These are phyloP conservation scores for Paracamarosporium sp. DNA, from an alignment of 2,329 filamentous ascomycete species.

Conservation along the genomic window DNA sequence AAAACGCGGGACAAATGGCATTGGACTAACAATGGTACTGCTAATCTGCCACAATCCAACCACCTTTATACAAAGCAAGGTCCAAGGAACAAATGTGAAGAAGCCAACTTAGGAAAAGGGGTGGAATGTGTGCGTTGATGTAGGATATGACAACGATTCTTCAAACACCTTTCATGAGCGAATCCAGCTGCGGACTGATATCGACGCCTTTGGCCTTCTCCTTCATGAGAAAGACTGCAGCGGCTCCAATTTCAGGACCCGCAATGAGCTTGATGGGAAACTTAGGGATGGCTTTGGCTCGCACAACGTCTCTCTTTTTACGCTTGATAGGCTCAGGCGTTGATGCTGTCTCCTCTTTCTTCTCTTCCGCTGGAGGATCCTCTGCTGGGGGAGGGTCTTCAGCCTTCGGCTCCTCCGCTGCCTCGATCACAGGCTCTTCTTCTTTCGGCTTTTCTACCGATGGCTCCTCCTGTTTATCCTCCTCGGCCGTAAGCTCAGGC, in stretches of 20 bases:
- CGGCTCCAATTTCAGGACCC: constrained; percentile 18
- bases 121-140: background rate
- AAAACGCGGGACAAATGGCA: background rate
- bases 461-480: background rate
- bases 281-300: constrained; percentile 18
- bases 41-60: background rate
- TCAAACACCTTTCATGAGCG: constrained; percentile 10
- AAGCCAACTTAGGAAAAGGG: background rate
- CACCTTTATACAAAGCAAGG: background rate
- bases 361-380: background rate
- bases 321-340: constrained; percentile 4
- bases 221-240: constrained; percentile 24
- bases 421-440: background rate
- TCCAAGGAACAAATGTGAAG: background rate
- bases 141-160: background rate
- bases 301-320: constrained; percentile 21
- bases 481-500: constrained; percentile 1
- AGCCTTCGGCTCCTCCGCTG: background rate
- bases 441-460: background rate
- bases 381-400: constrained; percentile 1
- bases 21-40: background rate
- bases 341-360: background rate
- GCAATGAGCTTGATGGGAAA: constrained; percentile 11
- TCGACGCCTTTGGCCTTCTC: constrained; percentile 32
- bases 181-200: constrained; percentile 14